Percentiles rank a stretch among this genome's conserved stretches.
These are phyloP conservation scores for Ophiostoma quercus DNA, from an alignment of 2,329 filamentous ascomycete genomes.

Conservation along the genomic window DNA sequence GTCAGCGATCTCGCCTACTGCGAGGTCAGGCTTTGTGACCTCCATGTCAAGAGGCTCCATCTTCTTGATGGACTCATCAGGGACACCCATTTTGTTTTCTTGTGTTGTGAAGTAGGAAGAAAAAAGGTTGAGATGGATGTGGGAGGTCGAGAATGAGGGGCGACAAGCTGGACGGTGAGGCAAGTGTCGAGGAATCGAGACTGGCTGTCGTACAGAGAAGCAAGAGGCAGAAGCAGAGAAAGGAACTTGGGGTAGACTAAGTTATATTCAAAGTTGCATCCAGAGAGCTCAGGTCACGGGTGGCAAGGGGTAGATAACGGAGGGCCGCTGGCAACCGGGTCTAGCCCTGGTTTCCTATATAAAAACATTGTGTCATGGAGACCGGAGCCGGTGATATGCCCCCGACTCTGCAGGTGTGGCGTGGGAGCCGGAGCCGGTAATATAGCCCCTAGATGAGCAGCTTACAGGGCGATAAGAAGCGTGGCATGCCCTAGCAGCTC, in stretches of 20 bases:
- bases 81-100: constrained; percentile 3
- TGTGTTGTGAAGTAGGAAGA: not conserved
- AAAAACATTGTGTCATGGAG: constrained; percentile 10
- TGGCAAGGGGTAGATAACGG: constrained; percentile 11
- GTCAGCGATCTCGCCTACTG: constrained; percentile 7
- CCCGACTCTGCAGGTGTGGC: constrained; percentile 11
- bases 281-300: not conserved
- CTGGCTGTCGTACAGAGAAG: constrained; percentile 12
- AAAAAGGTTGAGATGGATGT: not conserved
- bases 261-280: constrained; percentile 6
- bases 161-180: not conserved
- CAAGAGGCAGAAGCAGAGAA: not conserved
- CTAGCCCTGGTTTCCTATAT: constrained; percentile 8
- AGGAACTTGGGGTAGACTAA: not conserved
- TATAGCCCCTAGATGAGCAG: not conserved
- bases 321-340: constrained; percentile 14
- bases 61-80: constrained; percentile 9
- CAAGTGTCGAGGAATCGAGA: constrained; percentile 10
- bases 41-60: constrained; percentile 9
- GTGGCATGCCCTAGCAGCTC: not conserved
- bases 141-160: not conserved
- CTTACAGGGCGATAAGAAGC: constrained; percentile 3
- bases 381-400: constrained; percentile 15
- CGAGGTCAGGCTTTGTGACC: constrained; percentile 10
- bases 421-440: constrained; percentile 10